Base-by-base conservation (phyloP, 805 yeast genomes). In the Suhomyces faveliae region DNA sequence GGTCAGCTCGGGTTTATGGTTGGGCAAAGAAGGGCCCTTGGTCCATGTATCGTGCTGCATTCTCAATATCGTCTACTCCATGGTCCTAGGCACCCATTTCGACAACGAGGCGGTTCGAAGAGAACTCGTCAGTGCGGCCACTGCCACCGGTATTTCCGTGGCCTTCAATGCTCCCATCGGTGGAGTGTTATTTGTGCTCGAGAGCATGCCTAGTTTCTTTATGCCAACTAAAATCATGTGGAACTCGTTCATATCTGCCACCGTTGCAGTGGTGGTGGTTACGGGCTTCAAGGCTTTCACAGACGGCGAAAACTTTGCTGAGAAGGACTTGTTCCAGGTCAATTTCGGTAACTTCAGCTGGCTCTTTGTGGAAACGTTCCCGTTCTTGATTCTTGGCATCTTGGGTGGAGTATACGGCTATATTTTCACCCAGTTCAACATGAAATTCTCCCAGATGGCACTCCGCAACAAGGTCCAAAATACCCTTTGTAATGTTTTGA, bases 101-200 rank as follows among this genome's bases (percentile, higher is more conserved):
- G 57, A 58, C 1, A 79, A 78, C 51, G 89, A 84, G 57, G 89
- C 87, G 0, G 64, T 74, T 7, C 71, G 77, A 49, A 74, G 96
- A 48, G 92, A 87, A 51, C 58, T 89, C 8, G 61, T 84, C 12
- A 73, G 85, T 15, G 90, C 95, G 1, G 87, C 91, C 0, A 78
- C 88, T 0, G 91, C 95, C 0, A 84, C 91, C 0, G 96, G 96
- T 4, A 84, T 89, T 20, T 81, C 91, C 0, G 87, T 86, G 11
- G 95, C 96, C 0, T 88, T 89, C 65, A 86, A 85, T 51, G 83
- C 96, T 0, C 96, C 96, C 2, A 83, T 89, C 47, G 96, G 95
- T 6, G 96, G 96, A 1, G 94, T 89, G 1, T 62, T 89, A 25
- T 89, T 88, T 62, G 84, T 86, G 4, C 62, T 87, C 15, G 95